Evolutionary conservation across 495 filamentous ascomycete genomes (phyloP).

Genomic region (Hypoxylon cercidicola): DNA sequence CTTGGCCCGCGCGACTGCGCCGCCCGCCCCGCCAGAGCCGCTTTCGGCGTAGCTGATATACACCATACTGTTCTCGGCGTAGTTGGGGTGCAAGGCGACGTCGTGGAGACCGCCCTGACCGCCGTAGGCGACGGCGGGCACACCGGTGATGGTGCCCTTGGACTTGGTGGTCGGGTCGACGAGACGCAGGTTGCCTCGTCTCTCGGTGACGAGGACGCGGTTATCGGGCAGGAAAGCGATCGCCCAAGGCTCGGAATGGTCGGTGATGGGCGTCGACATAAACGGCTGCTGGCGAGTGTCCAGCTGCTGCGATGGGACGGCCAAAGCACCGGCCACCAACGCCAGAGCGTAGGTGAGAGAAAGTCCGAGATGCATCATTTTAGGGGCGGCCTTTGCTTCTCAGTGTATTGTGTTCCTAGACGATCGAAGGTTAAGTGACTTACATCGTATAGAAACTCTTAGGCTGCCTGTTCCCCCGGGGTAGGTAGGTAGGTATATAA

Average conservation of each 20-base stretch:
- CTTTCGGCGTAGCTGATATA: conserved; percentile 52
- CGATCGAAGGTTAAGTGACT: conserved; percentile 40
- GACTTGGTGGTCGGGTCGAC: conserved; percentile 49
- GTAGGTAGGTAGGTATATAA: conserved; percentile 49
- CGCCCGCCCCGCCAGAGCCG: conserved; percentile 46
- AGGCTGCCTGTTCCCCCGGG: conserved; percentile 34
- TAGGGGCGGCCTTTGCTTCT: conserved; percentile 41
- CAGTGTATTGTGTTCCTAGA: conserved; percentile 45
- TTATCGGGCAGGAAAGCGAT: conserved; percentile 51
- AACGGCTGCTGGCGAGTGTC: conserved; percentile 48
- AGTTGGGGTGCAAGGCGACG: conserved; percentile 50
- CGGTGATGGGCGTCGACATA: conserved; percentile 46
- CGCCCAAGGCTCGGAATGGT: conserved; percentile 48
- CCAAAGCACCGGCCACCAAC: conserved; percentile 46
- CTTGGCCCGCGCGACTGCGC: conserved; percentile 49
- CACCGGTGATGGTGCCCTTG: conserved; percentile 48
- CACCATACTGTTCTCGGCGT: conserved; percentile 48
- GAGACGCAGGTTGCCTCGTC: conserved; percentile 47
- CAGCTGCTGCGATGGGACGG: conserved; percentile 46
- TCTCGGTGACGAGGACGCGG: conserved; percentile 51
- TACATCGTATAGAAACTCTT: conserved; percentile 41
- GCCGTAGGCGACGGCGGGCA: conserved; percentile 49
- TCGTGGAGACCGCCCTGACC: conserved; percentile 52
- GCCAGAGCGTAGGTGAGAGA: conserved; percentile 48
- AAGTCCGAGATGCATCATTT: conserved; percentile 50